Base-by-base conservation (phyloP, 139 green algal species). In the Diplosphaera chodatii region DNA sequence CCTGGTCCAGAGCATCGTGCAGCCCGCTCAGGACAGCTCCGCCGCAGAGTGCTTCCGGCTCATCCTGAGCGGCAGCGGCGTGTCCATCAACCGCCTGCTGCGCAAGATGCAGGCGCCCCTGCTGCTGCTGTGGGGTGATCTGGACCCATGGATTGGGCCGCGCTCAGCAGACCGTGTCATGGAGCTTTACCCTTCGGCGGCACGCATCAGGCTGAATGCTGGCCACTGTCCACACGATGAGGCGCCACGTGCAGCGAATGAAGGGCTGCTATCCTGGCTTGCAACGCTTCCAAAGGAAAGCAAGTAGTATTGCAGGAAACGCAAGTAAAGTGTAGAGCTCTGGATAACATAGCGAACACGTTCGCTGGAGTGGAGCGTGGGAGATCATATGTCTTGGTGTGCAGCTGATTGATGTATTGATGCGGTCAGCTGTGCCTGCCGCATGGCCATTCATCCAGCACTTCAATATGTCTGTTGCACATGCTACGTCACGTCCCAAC, bases 31-130 rank as follows among this genome's bases (percentile, higher is more conserved):
- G 33, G 87, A 95, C 77, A 80, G 84, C 55, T 74, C 77, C 4
- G 88, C 90, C 10, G 68, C 81, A 15, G 89, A 93, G 64, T 87
- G 93, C 4, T 95, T 95, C 74, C 93, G 87, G 81, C 72, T 83
- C 21, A 77, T 95, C 67, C 92, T 91, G 69, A 82, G 80, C 32
- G 77, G 76, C 56, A 78, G 63, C 22, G 68, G 13, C 75, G 75
- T 15, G 31, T 68, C 41, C n/a, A 74, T 94, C 15, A 88, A 90
- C 76, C 34, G 32, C 8, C 70, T 92, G 41, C 67, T 91, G 31
- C 63, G 63, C 48, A 63, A 70, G 27, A 41, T 93, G 30, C 32
- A 64, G 66, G 62, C 40, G 76, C 90, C 89, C 23, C 59, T 94
- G 76, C 84, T 90, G 67, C 76, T 94, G 68, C 77, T 93, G 63